These are phyloP conservation scores for Teratosphaeria viscida DNA, from an alignment of 2,329 filamentous ascomycete species.

Conservation along the genomic window DNA sequence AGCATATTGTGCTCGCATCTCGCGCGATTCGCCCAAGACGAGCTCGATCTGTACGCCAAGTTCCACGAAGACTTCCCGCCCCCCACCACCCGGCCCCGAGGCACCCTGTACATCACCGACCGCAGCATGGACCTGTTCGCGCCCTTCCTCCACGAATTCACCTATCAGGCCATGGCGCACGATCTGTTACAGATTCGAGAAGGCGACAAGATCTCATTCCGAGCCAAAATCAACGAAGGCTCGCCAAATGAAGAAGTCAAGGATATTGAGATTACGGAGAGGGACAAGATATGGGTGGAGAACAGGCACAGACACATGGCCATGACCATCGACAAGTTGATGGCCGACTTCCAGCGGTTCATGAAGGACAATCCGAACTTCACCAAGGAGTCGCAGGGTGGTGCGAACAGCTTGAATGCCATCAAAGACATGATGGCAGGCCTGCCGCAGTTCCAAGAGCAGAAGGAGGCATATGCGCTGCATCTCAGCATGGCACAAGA, in stretches of 20 bases:
- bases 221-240: conserved; percentile 67
- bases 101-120: conserved; percentile 77
- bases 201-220: conserved; percentile 77
- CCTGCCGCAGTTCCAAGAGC: conserved; percentile 85
- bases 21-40: conserved; percentile 81
- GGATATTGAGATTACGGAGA: conserved; percentile 82
- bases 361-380: conserved; percentile 87
- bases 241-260: conserved; percentile 62
- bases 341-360: conserved; percentile 87
- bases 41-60: conserved; percentile 80
- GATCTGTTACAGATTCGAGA: conserved; percentile 84
- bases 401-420: conserved; percentile 67
- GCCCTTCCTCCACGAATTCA: conserved; percentile 88
- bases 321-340: conserved; percentile 87
- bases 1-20: conserved; percentile 78
- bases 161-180: conserved; percentile 96
- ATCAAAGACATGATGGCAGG: conserved; percentile 97
- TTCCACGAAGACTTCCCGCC: conserved; percentile 79
- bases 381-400: conserved; percentile 54
- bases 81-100: conserved; percentile 64
- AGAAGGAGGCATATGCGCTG: conserved; percentile 88
- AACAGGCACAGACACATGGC: conserved; percentile 97
- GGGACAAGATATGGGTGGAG: conserved; percentile 89
- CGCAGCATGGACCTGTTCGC: conserved; percentile 85
- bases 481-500: conserved; percentile 96